Conservation (phyloP, 108 stramenopile genomes). For the Nitzschia palea region DNA sequence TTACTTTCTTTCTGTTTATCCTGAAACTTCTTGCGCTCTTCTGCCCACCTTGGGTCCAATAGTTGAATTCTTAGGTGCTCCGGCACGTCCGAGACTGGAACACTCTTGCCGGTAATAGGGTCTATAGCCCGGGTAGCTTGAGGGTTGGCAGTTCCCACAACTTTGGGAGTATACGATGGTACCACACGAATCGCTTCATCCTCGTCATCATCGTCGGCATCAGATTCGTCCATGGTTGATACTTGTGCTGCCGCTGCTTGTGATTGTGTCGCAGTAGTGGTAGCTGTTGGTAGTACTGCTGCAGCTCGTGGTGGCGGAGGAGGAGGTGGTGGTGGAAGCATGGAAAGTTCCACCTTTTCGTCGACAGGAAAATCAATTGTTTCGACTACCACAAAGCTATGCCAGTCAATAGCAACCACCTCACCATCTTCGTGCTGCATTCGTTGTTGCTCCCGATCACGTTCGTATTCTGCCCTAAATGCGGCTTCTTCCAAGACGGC, state of each 20-base stretch:
- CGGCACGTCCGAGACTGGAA: conserved; percentile 81
- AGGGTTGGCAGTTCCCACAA: conserved; percentile 68
- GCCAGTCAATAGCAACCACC: conserved; percentile 89
- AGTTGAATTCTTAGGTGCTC: conserved; percentile 99
- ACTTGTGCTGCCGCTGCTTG: conserved; percentile 9
- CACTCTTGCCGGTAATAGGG: conserved; percentile 90
- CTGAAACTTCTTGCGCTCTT: conserved; percentile 84
- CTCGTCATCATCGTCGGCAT: conserved; percentile 78
- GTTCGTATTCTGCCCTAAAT: conserved; percentile 82
- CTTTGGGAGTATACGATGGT: conserved; percentile 87
- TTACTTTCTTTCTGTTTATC: conserved; percentile 94
- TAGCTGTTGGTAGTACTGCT: not conserved
- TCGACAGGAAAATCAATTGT: conserved; percentile 93
- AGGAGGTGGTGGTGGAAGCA: conserved; percentile 73
- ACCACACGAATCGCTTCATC: conserved; percentile 87
- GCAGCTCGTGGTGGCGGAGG: conserved; percentile 21
- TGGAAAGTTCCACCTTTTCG: conserved; percentile 67
- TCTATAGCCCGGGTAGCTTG: conserved; percentile 79
- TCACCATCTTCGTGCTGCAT: conserved; percentile 54
- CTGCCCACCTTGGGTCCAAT: conserved; percentile 95
- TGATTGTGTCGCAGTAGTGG: not conserved
- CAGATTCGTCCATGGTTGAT: conserved; percentile 66
- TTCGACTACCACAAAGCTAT: conserved; percentile 98
- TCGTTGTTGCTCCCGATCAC: conserved; percentile 64
- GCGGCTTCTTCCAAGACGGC: conserved; percentile 64